phyloP scores from a whole-genome alignment of 306 rosid genomes.

The Pueraria montana region DNA sequence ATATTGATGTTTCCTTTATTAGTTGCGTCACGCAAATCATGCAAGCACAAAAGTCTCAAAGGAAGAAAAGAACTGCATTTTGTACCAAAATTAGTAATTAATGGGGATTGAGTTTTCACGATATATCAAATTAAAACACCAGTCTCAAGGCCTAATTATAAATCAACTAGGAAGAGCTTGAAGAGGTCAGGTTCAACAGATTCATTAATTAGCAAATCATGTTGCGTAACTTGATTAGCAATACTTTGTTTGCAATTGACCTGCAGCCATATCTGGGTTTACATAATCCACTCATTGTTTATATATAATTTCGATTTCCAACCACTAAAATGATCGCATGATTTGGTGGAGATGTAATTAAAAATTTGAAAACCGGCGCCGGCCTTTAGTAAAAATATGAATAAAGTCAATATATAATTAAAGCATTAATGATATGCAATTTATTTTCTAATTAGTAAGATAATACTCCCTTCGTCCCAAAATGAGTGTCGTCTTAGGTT shows the following conservation, averaged over 20 bases:
- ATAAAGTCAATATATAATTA: background rate
- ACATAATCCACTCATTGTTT: conserved; percentile 24
- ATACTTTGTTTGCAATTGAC: conserved; percentile 5
- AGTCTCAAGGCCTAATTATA: background rate
- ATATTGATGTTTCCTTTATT: conserved; percentile 27
- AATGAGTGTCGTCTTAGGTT: too few relatives aligned
- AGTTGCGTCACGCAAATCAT: conserved; percentile 37
- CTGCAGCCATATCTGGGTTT: background rate
- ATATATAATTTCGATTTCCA: conserved; percentile 16
- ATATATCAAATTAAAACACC: background rate
- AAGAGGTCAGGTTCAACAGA: conserved; percentile 17
- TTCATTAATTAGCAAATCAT: background rate
- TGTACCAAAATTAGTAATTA: background rate
- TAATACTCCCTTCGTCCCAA: too few relatives aligned
- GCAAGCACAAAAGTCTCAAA: conserved; percentile 16
- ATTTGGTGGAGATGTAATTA: conserved; percentile 33
- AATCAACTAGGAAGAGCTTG: conserved; percentile 26
- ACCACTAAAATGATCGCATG: conserved; percentile 33
- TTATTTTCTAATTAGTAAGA: background rate
- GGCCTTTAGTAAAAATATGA: conserved; percentile 17
- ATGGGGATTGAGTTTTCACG: background rate
- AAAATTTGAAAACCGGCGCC: conserved; percentile 28
- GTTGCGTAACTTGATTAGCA: conserved; percentile 6
- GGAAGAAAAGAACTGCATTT: conserved; percentile 1
- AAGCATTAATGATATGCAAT: background rate